A percentile compares a stretch with the other conserved stretches of the same genome.
Evolutionary conservation across 2,329 filamentous ascomycete species (phyloP).

Genomic region (Chaetothyriales sp.): DNA sequence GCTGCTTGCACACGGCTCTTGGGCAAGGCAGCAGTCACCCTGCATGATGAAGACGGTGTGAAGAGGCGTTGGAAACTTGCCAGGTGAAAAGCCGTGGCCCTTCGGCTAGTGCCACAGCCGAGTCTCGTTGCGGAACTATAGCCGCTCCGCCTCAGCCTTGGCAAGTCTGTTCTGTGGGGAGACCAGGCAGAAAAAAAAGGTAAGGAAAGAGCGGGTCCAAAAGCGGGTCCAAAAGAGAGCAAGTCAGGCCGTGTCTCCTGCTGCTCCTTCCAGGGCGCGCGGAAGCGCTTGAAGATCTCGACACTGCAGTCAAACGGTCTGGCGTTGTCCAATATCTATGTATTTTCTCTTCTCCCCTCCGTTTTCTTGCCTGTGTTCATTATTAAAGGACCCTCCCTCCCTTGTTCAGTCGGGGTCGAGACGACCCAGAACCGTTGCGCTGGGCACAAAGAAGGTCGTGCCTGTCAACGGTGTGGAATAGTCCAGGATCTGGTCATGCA

Average conservation of each 20-base stretch:
- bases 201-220: no score
- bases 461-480: slow-evolving; percentile 42
- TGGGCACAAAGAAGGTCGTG: slow-evolving; percentile 41
- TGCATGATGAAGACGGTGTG: neutral
- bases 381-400: neutral
- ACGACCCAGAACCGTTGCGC: slow-evolving; percentile 25
- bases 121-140: neutral
- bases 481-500: slow-evolving; percentile 44
- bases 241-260: no score
- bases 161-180: no score
- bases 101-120: neutral
- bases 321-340: no score
- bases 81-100: neutral
- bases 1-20: neutral
- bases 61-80: no score
- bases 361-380: no score
- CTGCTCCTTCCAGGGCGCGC: no score
- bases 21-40: neutral
- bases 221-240: no score
- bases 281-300: no score
- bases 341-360: no score
- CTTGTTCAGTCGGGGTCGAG: slow-evolving; percentile 9
- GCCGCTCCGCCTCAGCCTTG: neutral
- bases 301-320: no score
- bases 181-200: no score